Evolutionary conservation across 2,329 filamentous ascomycete genomes (phyloP).

Genomic region (Talaromyces rugulosus): DNA sequence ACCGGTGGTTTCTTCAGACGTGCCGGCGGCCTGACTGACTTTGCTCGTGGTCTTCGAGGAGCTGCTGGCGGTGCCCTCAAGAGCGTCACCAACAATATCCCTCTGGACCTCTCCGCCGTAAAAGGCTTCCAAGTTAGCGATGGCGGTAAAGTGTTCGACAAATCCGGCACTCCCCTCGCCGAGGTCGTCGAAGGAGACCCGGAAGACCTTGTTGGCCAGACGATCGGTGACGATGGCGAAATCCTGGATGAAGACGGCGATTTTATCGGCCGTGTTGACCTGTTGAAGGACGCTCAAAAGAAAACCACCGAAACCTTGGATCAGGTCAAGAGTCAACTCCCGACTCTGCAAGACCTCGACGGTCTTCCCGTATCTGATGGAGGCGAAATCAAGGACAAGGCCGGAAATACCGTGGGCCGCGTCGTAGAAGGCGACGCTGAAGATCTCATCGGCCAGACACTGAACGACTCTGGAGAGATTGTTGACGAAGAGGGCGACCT

Average conservation of each 20-base stretch:
- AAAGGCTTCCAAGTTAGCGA: conserved; percentile 42
- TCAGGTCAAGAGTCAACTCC: conserved; percentile 27
- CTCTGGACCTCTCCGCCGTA: conserved; percentile 25
- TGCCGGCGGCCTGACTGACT: conserved; percentile 14
- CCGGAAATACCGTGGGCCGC: conserved; percentile 34
- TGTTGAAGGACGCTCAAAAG: conserved; percentile 20
- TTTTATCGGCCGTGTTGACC: conserved; percentile 25
- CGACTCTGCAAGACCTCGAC: conserved; percentile 31
- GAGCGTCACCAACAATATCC: conserved; percentile 13
- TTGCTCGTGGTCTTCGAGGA: conserved; percentile 15
- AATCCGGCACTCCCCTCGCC: conserved; percentile 27
- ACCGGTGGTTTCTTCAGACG: conserved; percentile 15
- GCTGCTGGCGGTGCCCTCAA: conserved; percentile 13
- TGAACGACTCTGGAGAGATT: conserved; percentile 39
- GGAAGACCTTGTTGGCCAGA: conserved; percentile 29
- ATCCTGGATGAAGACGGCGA: conserved; percentile 36
- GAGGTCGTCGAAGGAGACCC: conserved; percentile 32
- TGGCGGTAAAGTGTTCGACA: conserved; percentile 47
- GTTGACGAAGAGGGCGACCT: conserved; percentile 34
- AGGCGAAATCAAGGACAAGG: conserved; percentile 48
- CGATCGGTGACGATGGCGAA: conserved; percentile 32
- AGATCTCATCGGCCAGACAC: conserved; percentile 36
- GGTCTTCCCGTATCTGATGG: conserved; percentile 48
- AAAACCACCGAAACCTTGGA: conserved; percentile 36
- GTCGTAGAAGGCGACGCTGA: conserved; percentile 39